Percentiles rank a stretch among this genome's conserved stretches.
These are phyloP conservation scores for Aphanomyces astaci DNA, from an alignment of 352 stramenopile species.

Conservation along the genomic window DNA sequence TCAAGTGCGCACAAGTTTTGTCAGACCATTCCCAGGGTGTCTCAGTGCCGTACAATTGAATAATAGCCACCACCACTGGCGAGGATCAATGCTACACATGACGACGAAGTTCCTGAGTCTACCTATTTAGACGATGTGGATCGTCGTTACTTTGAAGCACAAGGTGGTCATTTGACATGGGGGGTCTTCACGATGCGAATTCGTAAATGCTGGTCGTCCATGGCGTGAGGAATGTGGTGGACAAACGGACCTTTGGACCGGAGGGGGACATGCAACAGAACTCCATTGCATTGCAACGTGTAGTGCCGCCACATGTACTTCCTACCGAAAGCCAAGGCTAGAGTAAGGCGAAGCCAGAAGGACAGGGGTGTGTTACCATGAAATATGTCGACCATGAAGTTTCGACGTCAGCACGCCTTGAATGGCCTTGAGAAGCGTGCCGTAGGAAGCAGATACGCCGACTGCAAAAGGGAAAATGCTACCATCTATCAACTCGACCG, in stretches of 20 bases:
- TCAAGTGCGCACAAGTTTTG: no score
- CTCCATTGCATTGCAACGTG: slow-evolving; percentile 14
- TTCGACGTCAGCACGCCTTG: not conserved
- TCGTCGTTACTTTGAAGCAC: no score
- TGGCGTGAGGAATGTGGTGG: not conserved
- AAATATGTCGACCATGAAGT: not conserved
- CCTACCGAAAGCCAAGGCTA: not conserved
- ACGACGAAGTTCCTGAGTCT: no score
- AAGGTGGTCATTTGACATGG: no score
- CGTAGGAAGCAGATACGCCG: not conserved
- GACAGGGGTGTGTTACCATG: not conserved
- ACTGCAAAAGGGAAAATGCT: not conserved
- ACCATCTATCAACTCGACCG: not conserved
- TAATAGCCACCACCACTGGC: no score
- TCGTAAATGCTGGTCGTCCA: not conserved
- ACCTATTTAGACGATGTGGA: no score
- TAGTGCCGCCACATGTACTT: slow-evolving; percentile 1
- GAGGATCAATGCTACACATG: no score
- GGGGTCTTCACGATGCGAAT: not conserved
- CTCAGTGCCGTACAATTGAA: no score
- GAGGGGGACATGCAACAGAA: not conserved
- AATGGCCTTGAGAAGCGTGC: not conserved
- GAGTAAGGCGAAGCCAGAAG: not conserved
- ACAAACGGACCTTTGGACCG: not conserved
- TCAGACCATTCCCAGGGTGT: no score